phyloP scores from a whole-genome alignment of 1,139 yeast genomes.

The Diutina siamensis region DNA sequence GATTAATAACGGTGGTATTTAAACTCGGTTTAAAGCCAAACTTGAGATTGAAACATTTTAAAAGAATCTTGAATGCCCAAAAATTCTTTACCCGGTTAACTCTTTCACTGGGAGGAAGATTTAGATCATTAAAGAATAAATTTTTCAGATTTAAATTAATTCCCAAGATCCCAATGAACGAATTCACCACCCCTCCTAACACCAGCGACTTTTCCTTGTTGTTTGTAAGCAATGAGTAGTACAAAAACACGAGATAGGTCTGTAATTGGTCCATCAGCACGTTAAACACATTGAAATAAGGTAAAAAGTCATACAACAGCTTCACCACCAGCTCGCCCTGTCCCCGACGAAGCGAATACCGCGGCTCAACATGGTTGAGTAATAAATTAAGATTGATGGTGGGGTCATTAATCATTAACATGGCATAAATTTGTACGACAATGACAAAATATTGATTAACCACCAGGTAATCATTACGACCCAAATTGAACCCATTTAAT shows the following conservation, averaged over 20 bases:
- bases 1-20: conserved; percentile 15
- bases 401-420: conserved; percentile 37
- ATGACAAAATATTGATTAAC: conserved; percentile 41
- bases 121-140: conserved; percentile 34
- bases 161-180: conserved; percentile 37
- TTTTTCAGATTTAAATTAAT: conserved; percentile 35
- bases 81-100: conserved; percentile 46
- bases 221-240: conserved; percentile 33
- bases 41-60: conserved; percentile 38
- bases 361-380: conserved; percentile 28
- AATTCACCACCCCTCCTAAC: conserved; percentile 29
- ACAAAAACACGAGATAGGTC: conserved; percentile 30
- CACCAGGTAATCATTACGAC: conserved; percentile 33
- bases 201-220: conserved; percentile 37
- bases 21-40: conserved; percentile 34
- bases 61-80: conserved; percentile 47
- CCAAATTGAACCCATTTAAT: conserved; percentile 38
- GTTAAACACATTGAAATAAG: conserved; percentile 35
- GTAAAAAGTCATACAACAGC: conserved; percentile 34
- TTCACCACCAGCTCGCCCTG: conserved; percentile 16
- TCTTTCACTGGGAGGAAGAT: conserved; percentile 24
- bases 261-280: conserved; percentile 31
- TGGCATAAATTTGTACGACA: conserved; percentile 37
- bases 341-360: conserved; percentile 15
- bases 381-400: conserved; percentile 30